Conservation (phyloP, 2,329 filamentous ascomycete species). For the Pseudogymnoascus sp. region DNA sequence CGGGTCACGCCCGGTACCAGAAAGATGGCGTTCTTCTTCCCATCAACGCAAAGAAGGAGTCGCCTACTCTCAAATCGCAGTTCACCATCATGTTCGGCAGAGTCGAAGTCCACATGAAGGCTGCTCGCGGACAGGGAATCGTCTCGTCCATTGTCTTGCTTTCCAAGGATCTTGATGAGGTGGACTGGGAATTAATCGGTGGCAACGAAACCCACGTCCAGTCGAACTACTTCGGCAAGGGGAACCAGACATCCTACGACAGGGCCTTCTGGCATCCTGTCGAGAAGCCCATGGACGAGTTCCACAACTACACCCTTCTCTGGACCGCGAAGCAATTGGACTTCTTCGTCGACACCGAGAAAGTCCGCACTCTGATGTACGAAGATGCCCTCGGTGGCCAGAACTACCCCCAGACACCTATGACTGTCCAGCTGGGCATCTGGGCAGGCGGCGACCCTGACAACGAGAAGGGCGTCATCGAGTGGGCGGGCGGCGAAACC, state of each 20-base stretch:
- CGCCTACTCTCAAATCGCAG: conserved; percentile 69
- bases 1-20: conserved; percentile 56
- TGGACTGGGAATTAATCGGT: conserved; percentile 80
- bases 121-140: conserved; percentile 65
- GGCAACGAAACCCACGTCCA: conserved; percentile 55
- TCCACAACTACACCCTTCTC: conserved; percentile 64
- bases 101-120: conserved; percentile 71
- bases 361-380: conserved; percentile 56
- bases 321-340: conserved; percentile 62
- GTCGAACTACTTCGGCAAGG: conserved; percentile 74
- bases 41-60: conserved; percentile 62
- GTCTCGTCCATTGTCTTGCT: conserved; percentile 77
- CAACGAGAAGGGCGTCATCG: conserved; percentile 48
- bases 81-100: conserved; percentile 85
- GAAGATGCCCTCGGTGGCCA: conserved; percentile 53
- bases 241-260: conserved; percentile 62
- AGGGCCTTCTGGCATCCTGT: conserved; percentile 59
- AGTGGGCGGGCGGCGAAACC: conserved; percentile 64
- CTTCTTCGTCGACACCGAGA: conserved; percentile 62
- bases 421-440: conserved; percentile 61
- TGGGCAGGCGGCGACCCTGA: conserved; percentile 55
- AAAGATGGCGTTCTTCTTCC: conserved; percentile 63
- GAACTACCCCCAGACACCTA: conserved; percentile 70
- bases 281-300: conserved; percentile 47
- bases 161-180: conserved; percentile 77